A percentile compares a stretch with the other conserved stretches of the same genome.
These are phyloP conservation scores for Amanita rubescens DNA, from an alignment of 768 basidiomycete genomes.

Conservation along the genomic window DNA sequence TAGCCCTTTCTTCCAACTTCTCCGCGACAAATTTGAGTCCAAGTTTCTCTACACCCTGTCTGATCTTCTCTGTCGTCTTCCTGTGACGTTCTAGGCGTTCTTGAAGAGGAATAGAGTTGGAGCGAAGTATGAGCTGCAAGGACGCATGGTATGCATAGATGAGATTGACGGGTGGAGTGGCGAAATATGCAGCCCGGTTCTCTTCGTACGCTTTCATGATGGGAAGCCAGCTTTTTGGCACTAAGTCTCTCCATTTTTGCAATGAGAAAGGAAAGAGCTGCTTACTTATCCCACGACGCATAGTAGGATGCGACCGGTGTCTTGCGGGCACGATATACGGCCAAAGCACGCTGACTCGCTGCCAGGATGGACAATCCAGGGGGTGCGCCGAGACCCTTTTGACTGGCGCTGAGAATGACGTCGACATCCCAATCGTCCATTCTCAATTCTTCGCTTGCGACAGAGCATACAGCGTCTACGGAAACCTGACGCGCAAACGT, in stretches of 20 bases:
- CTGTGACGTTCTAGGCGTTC: slow-evolving; percentile 76
- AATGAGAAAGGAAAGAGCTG: neutral
- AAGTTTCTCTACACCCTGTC: slow-evolving; percentile 52
- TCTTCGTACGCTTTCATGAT: slow-evolving; percentile 92
- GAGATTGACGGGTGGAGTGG: slow-evolving; percentile 92
- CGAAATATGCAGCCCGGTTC: slow-evolving; percentile 82
- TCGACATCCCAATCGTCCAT: slow-evolving; percentile 95
- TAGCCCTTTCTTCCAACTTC: slow-evolving; percentile 59
- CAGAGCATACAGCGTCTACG: slow-evolving; percentile 93
- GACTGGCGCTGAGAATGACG: slow-evolving; percentile 77
- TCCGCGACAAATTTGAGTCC: slow-evolving; percentile 72
- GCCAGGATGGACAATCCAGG: slow-evolving; percentile 87
- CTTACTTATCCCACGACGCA: slow-evolving; percentile 80
- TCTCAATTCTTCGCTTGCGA: slow-evolving; percentile 90
- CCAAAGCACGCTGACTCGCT: slow-evolving; percentile 73
- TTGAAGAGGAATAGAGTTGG: slow-evolving; percentile 51
- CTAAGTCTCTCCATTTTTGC: neutral
- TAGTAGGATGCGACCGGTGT: slow-evolving; percentile 74
- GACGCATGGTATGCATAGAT: slow-evolving; percentile 88
- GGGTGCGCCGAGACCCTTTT: slow-evolving; percentile 90
- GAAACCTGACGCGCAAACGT: slow-evolving; percentile 40
- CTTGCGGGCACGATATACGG: slow-evolving; percentile 56
- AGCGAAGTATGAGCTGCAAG: slow-evolving; percentile 59
- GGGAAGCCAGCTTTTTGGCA: slow-evolving; percentile 63
- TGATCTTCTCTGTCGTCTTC: slow-evolving; percentile 60